These are phyloP conservation scores for Austropuccinia psidii DNA, from an alignment of 1,284 basidiomycete genomes.

Conservation along the genomic window DNA sequence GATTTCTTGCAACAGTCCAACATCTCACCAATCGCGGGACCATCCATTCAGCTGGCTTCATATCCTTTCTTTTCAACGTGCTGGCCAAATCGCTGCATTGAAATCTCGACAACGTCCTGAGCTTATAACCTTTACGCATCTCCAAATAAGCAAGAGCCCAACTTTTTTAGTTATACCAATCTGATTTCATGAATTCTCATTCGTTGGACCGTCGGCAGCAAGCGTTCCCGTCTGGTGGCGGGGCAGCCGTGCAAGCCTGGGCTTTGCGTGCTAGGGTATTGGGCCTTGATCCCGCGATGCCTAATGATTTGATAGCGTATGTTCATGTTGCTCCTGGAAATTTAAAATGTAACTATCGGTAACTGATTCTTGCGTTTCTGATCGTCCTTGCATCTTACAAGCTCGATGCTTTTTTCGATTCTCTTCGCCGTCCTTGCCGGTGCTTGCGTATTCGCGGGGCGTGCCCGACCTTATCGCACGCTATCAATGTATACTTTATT, in stretches of 20 bases:
- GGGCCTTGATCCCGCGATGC: constrained; percentile 27
- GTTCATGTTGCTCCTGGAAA: background rate
- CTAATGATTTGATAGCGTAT: constrained; percentile 29
- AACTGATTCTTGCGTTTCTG: background rate
- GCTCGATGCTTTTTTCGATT: constrained; percentile 30
- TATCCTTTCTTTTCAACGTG: too few relatives aligned
- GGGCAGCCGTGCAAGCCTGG: background rate
- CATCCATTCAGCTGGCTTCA: too few relatives aligned
- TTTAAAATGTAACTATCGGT: background rate
- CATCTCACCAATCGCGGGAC: too few relatives aligned
- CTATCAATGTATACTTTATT: constrained; percentile 9
- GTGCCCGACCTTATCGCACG: background rate
- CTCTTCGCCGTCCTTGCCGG: constrained; percentile 1
- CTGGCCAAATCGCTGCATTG: too few relatives aligned
- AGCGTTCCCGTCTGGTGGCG: background rate
- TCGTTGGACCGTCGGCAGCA: background rate
- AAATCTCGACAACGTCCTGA: too few relatives aligned
- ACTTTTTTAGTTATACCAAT: too few relatives aligned
- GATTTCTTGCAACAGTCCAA: too few relatives aligned
- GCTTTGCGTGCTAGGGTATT: constrained; percentile 7
- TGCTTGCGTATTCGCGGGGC: background rate
- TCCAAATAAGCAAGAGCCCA: too few relatives aligned
- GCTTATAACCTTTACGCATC: too few relatives aligned
- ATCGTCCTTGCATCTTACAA: background rate
- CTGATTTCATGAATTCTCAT: background rate